Evolutionary conservation across 2,329 filamentous ascomycete species (phyloP).

Genomic region (Colletotrichum godetiae): DNA sequence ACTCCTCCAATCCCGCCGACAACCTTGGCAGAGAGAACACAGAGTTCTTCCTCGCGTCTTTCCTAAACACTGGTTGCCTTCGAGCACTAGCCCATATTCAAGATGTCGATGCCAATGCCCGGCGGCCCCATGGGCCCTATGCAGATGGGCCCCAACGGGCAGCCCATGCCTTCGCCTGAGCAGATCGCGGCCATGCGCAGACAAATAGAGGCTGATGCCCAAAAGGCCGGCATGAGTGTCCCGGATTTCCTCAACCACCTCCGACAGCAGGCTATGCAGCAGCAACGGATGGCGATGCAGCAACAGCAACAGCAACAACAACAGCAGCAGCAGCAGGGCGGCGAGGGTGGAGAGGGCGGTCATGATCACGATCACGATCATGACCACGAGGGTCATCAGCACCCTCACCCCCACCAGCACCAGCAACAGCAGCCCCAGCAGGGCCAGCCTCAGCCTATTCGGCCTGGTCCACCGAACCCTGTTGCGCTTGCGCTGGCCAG

Average conservation of each 20-base stretch:
- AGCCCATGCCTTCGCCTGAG: conserved; percentile 69
- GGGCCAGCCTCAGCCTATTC: conserved; percentile 74
- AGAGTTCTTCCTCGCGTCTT: neutral
- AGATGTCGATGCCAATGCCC: conserved; percentile 42
- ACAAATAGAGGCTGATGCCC: conserved; percentile 84
- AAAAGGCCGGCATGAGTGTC: conserved; percentile 85
- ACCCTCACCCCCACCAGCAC: conserved; percentile 43
- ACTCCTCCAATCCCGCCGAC: conserved; percentile 2
- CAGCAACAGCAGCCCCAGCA: conserved; percentile 44
- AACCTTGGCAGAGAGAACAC: conserved; percentile 9
- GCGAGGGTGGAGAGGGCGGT: conserved; percentile 39
- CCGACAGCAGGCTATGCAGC: conserved; percentile 65
- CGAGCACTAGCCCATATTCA: conserved; percentile 7
- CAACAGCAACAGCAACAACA: conserved; percentile 57
- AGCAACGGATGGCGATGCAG: conserved; percentile 51
- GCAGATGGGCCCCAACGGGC: conserved; percentile 45
- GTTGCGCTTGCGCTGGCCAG: conserved; percentile 89
- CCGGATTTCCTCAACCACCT: conserved; percentile 83
- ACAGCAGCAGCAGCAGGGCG: conserved; percentile 9
- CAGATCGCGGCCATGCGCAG: conserved; percentile 88
- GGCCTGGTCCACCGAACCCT: conserved; percentile 86
- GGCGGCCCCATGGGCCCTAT: conserved; percentile 47
- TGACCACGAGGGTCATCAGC: conserved; percentile 37
- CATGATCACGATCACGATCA: conserved; percentile 44
- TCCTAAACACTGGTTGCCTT: conserved; percentile 19